Percentiles rank a stretch among this genome's conserved stretches.
Evolutionary conservation across 768 basidiomycete species (phyloP).

Genomic region (Suillus discolor): DNA sequence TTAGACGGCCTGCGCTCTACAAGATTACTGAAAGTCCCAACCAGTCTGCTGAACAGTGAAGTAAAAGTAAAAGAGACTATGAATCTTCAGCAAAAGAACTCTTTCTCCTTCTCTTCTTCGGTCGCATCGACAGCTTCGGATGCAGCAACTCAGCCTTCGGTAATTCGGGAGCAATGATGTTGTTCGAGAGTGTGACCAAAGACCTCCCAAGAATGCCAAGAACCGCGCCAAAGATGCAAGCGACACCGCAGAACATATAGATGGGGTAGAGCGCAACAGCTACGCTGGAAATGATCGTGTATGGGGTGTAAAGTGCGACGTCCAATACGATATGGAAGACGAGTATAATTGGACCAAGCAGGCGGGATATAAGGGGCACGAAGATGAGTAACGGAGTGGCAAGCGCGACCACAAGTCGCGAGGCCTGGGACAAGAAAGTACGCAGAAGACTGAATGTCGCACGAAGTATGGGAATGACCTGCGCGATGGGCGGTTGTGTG

Average conservation of each 20-base stretch:
- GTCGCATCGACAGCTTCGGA: background rate
- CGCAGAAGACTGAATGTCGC: conserved; percentile 19
- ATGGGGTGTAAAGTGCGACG: conserved; percentile 49
- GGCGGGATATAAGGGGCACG: conserved; percentile 34
- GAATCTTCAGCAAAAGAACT: background rate
- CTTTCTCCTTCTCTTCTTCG: conserved; percentile 3
- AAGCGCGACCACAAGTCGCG: conserved; percentile 16
- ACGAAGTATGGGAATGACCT: conserved; percentile 23
- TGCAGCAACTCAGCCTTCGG: background rate
- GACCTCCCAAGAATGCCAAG: conserved; percentile 43
- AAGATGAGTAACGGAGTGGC: conserved; percentile 24
- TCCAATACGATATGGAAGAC: conserved; percentile 43
- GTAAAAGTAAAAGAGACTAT: background rate
- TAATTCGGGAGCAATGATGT: background rate
- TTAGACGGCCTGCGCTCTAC: background rate
- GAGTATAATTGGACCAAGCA: conserved; percentile 51
- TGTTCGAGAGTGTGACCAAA: conserved; percentile 1
- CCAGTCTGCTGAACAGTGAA: background rate
- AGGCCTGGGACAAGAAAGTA: conserved; percentile 10
- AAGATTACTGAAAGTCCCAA: background rate
- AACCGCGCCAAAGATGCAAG: conserved; percentile 52
- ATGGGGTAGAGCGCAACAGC: conserved; percentile 52
- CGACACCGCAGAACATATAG: conserved; percentile 58
- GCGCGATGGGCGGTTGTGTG: conserved; percentile 25
- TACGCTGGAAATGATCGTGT: conserved; percentile 37